Base-by-base conservation (phyloP, 1,284 basidiomycete genomes). In the Ustilago shanxiensis region DNA sequence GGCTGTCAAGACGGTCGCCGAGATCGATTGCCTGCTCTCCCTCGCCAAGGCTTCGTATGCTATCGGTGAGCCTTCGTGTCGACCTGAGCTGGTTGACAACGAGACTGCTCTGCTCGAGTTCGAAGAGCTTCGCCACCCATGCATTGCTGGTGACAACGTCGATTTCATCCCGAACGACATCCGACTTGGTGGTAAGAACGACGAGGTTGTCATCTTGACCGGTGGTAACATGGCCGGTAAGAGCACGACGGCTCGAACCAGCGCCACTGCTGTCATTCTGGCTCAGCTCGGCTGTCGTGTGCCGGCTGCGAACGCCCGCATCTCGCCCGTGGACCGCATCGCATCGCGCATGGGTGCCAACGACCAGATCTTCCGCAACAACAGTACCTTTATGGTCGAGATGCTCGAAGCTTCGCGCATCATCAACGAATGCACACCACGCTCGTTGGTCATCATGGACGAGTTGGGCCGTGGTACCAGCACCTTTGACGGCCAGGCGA, bases 221-320 rank as follows among this genome's bases (percentile, higher is more conserved):
- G 96, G 95, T 89, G 95, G 96, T 18, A 98, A 95, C 84, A 94
- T 94, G 93, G 87, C 87, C 8, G 86, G 87, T 57, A 87, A 87
- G 71, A 86, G 85, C 64, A 87, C 87, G 0, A 83, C 88, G 8
- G 93, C 98, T 90, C 91, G 97, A 56, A 99, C 98, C 93, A 97
- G 95, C n/a, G 95, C 95, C 5, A 91, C 93, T 0, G 95, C 93
- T 31, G 91, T 97, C 68, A 98, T 98, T 79, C 93, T 98, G 91
- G 95, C 95, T 9, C 96, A 98, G 86, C 88, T 99, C 20, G 97
- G 97, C n/a, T 99, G 98, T 92, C 90, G 93, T 58, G 94, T 99
- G 2, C 97, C 97, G 2, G 96, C 97, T 0, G 87, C 89, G 37
- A 89, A 88, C 59, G 97, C 96, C 29, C 89, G 92, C 37, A 86